A percentile compares a stretch with the other conserved stretches of the same genome.
Evolutionary conservation across 1,284 basidiomycete genomes (phyloP).

Genomic region (Cryptococcus sp.): DNA sequence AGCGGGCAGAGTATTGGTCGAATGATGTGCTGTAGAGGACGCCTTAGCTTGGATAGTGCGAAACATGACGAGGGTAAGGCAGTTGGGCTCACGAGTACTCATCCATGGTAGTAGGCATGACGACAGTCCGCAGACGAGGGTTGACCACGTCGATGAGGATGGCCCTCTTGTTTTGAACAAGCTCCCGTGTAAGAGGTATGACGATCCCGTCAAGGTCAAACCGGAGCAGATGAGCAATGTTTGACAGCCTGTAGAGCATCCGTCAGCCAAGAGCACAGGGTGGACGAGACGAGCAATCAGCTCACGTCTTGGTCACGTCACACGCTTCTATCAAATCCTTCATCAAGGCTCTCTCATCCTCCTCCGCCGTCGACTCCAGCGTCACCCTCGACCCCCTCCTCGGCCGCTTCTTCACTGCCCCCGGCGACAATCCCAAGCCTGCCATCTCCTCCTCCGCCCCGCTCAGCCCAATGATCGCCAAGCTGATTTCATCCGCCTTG

Average conservation of each 20-base stretch:
- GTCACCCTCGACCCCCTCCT: slow-evolving; percentile 28
- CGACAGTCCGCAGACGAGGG: slow-evolving; percentile 74
- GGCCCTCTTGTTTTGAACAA: slow-evolving; percentile 84
- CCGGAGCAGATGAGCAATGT: slow-evolving; percentile 76
- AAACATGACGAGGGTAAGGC: background rate
- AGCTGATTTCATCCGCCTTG: slow-evolving; percentile 22
- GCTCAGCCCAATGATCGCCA: slow-evolving; percentile 22
- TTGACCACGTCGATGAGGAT: slow-evolving; percentile 85
- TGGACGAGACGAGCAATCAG: background rate
- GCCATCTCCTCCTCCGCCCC: slow-evolving; percentile 2
- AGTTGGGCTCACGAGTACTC: slow-evolving; percentile 63
- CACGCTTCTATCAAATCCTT: slow-evolving; percentile 61
- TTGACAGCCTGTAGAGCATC: slow-evolving; percentile 64
- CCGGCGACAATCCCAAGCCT: background rate
- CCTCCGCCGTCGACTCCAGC: slow-evolving; percentile 48
- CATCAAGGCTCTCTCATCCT: slow-evolving; percentile 57
- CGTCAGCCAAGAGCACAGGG: background rate
- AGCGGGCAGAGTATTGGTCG: slow-evolving; percentile 58
- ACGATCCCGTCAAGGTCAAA: slow-evolving; percentile 83
- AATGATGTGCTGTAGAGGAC: slow-evolving; percentile 15
- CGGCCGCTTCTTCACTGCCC: background rate
- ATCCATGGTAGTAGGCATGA: slow-evolving; percentile 67
- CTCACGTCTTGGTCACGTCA: slow-evolving; percentile 55
- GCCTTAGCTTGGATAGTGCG: background rate
- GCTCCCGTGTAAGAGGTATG: slow-evolving; percentile 80